Base-by-base conservation (phyloP, 371 early-diverging fungal genomes). In the Mortierella sp. region DNA sequence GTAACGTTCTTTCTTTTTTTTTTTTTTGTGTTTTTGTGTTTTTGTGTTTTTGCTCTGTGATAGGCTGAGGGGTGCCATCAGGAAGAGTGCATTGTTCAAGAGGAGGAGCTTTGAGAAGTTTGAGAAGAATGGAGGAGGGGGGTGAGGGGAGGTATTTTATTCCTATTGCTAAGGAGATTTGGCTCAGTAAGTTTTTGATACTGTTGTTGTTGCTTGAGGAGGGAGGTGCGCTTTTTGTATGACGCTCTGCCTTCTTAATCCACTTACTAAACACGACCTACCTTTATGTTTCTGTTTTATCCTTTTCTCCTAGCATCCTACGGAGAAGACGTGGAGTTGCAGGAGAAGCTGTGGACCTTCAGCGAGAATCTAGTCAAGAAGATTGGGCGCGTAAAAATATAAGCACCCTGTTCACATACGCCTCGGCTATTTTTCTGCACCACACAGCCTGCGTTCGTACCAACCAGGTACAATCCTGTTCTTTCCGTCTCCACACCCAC, bases 251-350 rank as follows among this genome's bases (percentile, higher is more conserved):
- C 63, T 35, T 0, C 6, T 70, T 10, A 2, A 29, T 32, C 5
- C 18, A 4, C 16, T 60, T 16, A 60, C 14, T n/a, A 49, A 49
- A 49, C 12, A 16, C 4, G 49, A 49, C 2, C 14, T 16, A 49
- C 49, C 21, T 18, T 49, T 49, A 14, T 18, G n/a, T 56, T 56
- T 16, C 0, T 32, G 4, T 32, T 18, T 0, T 32, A 3, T 3
- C 14, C 8, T 88, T 88, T 16, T 92, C 90, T 56, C 93, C 7
- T 81, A 81, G 76, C 60, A 55, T 49, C 71, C 27, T 72, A 71
- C 21, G 75, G 78, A 8, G n/a, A 18, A 10, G 54, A 83, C 41
- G 75, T 74, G 46, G 74, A 55, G 12, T 27, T 75, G 43, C 56
- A 75, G 51, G 65, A 63, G 41, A 58, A 74, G 29, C 60, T 71